phyloP scores from a whole-genome alignment of 176 grass and related monocot species.

The Triticum turgidum region DNA sequence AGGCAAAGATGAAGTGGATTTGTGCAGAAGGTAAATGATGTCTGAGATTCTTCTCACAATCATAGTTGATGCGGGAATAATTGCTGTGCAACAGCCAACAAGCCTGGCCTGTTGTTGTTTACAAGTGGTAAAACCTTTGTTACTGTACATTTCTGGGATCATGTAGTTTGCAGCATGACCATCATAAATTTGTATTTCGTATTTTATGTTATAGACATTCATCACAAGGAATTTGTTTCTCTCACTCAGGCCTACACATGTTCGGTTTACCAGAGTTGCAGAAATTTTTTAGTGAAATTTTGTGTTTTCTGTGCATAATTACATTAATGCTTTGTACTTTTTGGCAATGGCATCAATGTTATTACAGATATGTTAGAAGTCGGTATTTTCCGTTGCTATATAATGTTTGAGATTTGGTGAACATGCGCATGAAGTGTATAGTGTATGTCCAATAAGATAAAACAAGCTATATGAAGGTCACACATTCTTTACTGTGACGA shows the following conservation, averaged over 20 bases:
- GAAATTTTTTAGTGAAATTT: not conserved
- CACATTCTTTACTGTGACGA: constrained; percentile 37
- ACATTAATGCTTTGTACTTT: not conserved
- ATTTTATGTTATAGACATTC: not conserved
- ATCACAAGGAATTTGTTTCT: not conserved
- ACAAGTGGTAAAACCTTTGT: not conserved
- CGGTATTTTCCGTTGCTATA: constrained; percentile 16
- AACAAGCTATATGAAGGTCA: constrained; percentile 29
- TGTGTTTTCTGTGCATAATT: constrained; percentile 5
- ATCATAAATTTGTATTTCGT: not conserved
- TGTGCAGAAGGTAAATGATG: constrained; percentile 26
- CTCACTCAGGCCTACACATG: not conserved
- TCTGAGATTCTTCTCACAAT: constrained; percentile 11
- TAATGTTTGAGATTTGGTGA: constrained; percentile 12
- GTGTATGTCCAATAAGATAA: not conserved
- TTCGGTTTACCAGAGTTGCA: not conserved
- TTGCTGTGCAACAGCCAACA: not conserved
- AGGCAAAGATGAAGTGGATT: not conserved
- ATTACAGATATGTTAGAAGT: not conserved
- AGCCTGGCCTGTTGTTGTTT: not conserved
- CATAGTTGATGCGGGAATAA: not conserved
- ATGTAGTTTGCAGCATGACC: constrained; percentile 26
- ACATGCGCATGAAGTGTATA: constrained; percentile 20
- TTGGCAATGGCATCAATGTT: not conserved
- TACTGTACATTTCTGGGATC: not conserved